Evolutionary conservation across 208 protist species (phyloP), one percentile per base, ranked within the genome.

Genomic region (Blastocrithidia nonstop): DNA sequence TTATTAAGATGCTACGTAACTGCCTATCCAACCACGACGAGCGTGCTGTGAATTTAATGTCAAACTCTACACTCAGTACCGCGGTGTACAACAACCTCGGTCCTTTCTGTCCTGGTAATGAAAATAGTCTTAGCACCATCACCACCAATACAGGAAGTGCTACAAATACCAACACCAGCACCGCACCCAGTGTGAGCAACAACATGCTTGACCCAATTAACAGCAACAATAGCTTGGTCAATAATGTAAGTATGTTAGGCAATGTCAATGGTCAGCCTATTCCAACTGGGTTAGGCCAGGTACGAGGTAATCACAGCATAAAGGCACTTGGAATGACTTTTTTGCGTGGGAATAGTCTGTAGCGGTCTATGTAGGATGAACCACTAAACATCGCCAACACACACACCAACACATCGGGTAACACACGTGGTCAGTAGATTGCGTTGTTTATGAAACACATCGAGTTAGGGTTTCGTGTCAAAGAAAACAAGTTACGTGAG

Each of bases 381-480:
- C n/a, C n/a, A n/a, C n/a, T n/a, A n/a, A 11, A 13, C 47, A 41
- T 4, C 6, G 9, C 19, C 36, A 20, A 20, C 9, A 9, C 36
- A 15, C 9, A 4, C 36, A 6, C 4, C 9, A 41, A 41, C 9
- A 41, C 25, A 25, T 27, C 36, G 3, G 38, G 22, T 4, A 27
- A 56, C 31, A 17, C 60, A 11, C 25, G 48, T 7, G 55, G 54
- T 1, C 57, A 61, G 40, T 78, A 93, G 48, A 60, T 88, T 4
- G 66, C 59, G 24, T 56, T 86, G 3, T 84, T 93, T 43, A 86
- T 88, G 75, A 71, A 74, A 44, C 80, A 90, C 40, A 64, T 93
- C 1, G 80, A 90, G 28, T 70, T 61, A 24, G 84, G 84, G 23
- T 45, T 84, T 29, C 72, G 74, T 2, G 45, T 69, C 5, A 88